Conservation (phyloP, 2,329 filamentous ascomycete species). For the Madurella mycetomatis region DNA sequence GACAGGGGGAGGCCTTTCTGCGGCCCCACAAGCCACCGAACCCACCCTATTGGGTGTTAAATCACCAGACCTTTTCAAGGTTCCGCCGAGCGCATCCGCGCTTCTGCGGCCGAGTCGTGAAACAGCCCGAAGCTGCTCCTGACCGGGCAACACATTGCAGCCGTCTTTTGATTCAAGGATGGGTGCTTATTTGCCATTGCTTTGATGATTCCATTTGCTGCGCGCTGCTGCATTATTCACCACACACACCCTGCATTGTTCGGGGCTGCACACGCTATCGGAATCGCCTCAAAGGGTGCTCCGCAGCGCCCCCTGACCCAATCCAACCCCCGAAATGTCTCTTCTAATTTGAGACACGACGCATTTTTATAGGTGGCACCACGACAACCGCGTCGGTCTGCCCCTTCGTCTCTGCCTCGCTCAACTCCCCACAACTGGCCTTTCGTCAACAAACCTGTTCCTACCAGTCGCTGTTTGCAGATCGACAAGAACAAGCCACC, state of each 20-base stretch:
- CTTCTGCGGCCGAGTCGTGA: slow-evolving; percentile 7
- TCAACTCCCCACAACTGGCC: slow-evolving; percentile 3
- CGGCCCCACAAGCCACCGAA: neutral
- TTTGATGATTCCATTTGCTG: too few species aligned
- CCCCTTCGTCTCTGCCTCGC: slow-evolving; percentile 5
- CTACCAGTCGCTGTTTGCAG: neutral
- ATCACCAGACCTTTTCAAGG: neutral
- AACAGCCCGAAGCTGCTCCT: slow-evolving; percentile 1
- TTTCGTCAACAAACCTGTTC: neutral
- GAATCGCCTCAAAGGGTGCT: slow-evolving; percentile 9
- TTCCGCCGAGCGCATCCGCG: slow-evolving; percentile 1
- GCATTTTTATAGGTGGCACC: slow-evolving; percentile 25
- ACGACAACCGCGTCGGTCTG: slow-evolving; percentile 15
- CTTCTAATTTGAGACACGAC: slow-evolving; percentile 25
- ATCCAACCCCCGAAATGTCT: slow-evolving; percentile 22
- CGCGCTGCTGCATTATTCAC: too few species aligned
- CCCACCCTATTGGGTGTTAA: neutral
- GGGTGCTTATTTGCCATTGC: neutral
- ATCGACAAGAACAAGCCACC: neutral
- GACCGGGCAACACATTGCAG: neutral
- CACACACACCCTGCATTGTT: neutral
- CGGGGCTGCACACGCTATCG: neutral
- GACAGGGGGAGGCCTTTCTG: neutral
- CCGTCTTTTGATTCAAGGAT: neutral
- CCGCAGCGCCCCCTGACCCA: slow-evolving; percentile 19